Base-by-base conservation (phyloP, 2,329 filamentous ascomycete genomes). In the Neofusicoccum umdonicola region DNA sequence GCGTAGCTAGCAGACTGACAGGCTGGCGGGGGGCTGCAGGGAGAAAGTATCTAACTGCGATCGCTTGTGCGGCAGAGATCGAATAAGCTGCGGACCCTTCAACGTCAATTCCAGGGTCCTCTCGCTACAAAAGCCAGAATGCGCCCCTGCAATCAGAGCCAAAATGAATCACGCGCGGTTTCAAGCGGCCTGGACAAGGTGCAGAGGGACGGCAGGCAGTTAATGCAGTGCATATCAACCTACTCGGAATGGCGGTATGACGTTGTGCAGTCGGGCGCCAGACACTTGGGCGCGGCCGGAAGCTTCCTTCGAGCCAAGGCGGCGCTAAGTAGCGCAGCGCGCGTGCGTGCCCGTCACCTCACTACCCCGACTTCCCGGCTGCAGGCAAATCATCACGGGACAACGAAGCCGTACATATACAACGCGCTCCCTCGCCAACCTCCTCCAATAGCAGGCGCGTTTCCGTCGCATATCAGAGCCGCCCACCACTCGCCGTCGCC, bases 361-460 rank as follows among this genome's bases (percentile, higher is more conserved):
- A 35, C 56, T 19, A 15, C 27, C 22, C 27, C 41, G 31, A 13
- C 44, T 4, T 15, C 22, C 27, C 41, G 31, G 6, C 44, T 4
- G 19, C 44, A 48, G 19, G 35, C 62, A 44, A 76, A 75, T 75
- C 74, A 77, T 64, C 68, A 62, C 65, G 60, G 67, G 69, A 71
- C 74, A 77, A 69, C 75, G 71, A 73, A 76, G 70, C 72, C 72
- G 62, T 72, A 75, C 73, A 74, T 74, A 65, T 68, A 69, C 70
- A 69, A 50, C 66, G 57, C 63, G 62, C 65, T 57, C 39, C 54
- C 65, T 41, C 54, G 34, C 27, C 41, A 56, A n/a, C 56, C 61
- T 19, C 63, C 56, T 66, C 63, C 54, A 56, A 62, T 52, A 54
- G 51, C 57, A 66, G 47, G 15, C 44, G 60, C 44, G 62, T 66